Base-by-base conservation (phyloP, 2,329 filamentous ascomycete species). In the Apiospora arundinis region DNA sequence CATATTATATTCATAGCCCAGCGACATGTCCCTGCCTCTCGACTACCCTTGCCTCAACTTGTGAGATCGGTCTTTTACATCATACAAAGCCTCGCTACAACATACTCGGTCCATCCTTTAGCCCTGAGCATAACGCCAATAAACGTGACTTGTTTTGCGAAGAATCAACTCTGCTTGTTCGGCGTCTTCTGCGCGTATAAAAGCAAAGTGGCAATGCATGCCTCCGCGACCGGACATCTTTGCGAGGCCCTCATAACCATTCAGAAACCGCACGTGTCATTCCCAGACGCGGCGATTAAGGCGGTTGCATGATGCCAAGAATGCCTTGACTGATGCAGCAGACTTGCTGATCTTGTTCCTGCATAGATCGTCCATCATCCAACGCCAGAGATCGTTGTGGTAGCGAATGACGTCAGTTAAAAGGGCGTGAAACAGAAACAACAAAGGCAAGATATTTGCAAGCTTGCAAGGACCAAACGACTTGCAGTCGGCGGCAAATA, bases 341-440 rank as follows among this genome's bases (percentile, higher is more conserved):
- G 40, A n/a, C 21, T 21, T 63, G 28, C 56, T 63, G 32, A 9
- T 40, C 32, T 40, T n/a, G 56, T 63, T 63, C 56, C 56, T 63
- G 56, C 56, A 63, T 63, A 40, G 32, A 40, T 28, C 32, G 28
- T 40, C 56, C 56, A 63, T 63, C 37, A 72, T 74, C 72, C 70
- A 75, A 73, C 74, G 74, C 74, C 74, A 67, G 49, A 76, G 71
- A 72, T 60, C 73, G 72, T 48, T 71, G 70, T 70, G 71, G 67
- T 74, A 76, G 71, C 70, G 74, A 76, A 70, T 74, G 75, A 75
- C 74, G 73, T 74, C 70, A 75, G 72, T 73, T 74, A 70, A 73
- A 71, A 69, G 68, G 72, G 68, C 44, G 70, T 73, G 65, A 65
- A 73, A 73, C 72, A 70, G 70, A 74, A 76, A 76, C 56, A 68